Base-by-base conservation (phyloP, 331 rosid genomes). In the Rosa hybrid region DNA sequence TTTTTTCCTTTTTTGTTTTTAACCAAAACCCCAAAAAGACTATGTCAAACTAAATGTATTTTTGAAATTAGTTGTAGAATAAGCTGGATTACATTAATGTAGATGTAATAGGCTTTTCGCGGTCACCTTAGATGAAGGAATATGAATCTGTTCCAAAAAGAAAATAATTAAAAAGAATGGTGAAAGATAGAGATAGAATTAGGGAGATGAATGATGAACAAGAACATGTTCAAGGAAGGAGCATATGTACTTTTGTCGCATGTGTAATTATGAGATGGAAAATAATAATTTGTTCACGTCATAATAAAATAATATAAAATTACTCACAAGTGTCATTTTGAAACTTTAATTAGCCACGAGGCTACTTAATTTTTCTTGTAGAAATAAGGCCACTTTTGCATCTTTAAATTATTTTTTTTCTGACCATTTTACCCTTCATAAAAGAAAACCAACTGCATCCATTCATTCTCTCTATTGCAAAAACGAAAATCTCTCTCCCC, bases 71-170 rank as follows among this genome's bases (percentile, higher is more conserved):
- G 20, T 20, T 34, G 72, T 59, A 8, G 27, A 34, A 48, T 60
- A 59, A 34, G 82, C 53, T 72, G 78, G 63, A 60, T 71, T 49
- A 18, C 54, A 72, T 64, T 72, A n/a, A 45, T 39, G 49, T 4
- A 42, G 44, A 21, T 42, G 71, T 30, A 65, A 14, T 39, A 20
- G 38, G 30, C 25, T 21, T 12, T 50, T 49, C 8, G 12, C 69
- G 30, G 64, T 69, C 54, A 53, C 75, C 75, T 21, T 41, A 51
- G 39, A 68, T 68, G 25, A 68, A 39, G 45, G 50, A 68, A 68
- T 39, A 68, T 39, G 72, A 68, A 34, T 67, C 46, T 67, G 23
- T 7, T 67, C 38, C 44, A 16, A 38, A 67, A 67, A 13, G 21
- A 38, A 67, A 12, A 64, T n/a, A 12, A 25, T 27, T 63, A 13